Conservation (phyloP, 2,329 filamentous ascomycete species). For the Elsinoe fawcettii region DNA sequence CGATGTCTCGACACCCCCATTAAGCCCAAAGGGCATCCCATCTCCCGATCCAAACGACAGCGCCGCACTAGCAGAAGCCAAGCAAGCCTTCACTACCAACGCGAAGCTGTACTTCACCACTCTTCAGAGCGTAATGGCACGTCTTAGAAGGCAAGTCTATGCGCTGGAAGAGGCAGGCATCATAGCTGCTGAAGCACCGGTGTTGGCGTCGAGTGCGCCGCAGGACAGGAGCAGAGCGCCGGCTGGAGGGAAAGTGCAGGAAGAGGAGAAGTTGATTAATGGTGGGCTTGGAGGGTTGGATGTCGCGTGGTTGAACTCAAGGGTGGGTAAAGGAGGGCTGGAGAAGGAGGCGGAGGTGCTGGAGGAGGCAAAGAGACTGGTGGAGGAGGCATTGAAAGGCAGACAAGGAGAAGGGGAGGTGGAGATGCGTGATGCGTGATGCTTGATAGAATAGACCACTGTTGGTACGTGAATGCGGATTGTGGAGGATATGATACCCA, state of each 20-base stretch:
- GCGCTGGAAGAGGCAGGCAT: slow-evolving; percentile 76
- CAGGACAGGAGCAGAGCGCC: slow-evolving; percentile 19
- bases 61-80: slow-evolving; percentile 45
- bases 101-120: slow-evolving; percentile 59
- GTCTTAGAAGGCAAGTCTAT: slow-evolving; percentile 66
- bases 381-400: slow-evolving; percentile 33
- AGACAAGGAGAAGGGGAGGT: slow-evolving; percentile 11
- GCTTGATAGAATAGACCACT: background rate
- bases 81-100: slow-evolving; percentile 50
- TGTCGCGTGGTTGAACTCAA: slow-evolving; percentile 82
- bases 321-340: slow-evolving; percentile 70
- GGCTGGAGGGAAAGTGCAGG: slow-evolving; percentile 16
- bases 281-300: slow-evolving; percentile 55
- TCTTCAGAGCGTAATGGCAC: slow-evolving; percentile 66
- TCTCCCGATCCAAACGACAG: slow-evolving; percentile 35
- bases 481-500: slow-evolving; percentile 6
- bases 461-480: background rate
- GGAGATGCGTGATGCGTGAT: background rate
- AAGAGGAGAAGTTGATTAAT: slow-evolving; percentile 32
- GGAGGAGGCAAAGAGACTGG: slow-evolving; percentile 50
- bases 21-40: slow-evolving; percentile 17
- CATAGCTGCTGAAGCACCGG: slow-evolving; percentile 43
- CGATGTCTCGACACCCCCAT: slow-evolving; percentile 8
- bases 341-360: slow-evolving; percentile 80
- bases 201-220: slow-evolving; percentile 27